phyloP scores from a whole-genome alignment of 352 stramenopile genomes.

The Phytophthora aleatoria region DNA sequence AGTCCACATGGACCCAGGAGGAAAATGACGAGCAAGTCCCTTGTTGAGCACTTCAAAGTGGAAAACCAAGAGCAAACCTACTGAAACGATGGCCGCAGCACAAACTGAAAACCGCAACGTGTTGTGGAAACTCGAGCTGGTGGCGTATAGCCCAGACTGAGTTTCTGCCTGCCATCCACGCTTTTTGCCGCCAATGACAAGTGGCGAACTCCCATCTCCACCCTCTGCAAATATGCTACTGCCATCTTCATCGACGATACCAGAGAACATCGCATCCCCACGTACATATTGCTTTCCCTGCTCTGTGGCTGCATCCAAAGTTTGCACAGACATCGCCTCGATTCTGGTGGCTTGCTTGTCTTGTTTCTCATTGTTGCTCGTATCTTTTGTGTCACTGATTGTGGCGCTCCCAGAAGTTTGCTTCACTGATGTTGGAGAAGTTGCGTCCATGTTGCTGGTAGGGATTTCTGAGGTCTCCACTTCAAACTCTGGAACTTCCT shows the following conservation, averaged over 20 bases:
- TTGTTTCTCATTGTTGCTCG: neutral
- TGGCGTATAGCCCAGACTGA: conserved; percentile 37
- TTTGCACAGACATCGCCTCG: conserved; percentile 12
- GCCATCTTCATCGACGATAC: neutral
- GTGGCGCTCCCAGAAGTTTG: neutral
- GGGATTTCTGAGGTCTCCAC: neutral
- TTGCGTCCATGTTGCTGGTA: neutral
- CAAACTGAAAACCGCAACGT: conserved; percentile 44
- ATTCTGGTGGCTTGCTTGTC: conserved; percentile 5
- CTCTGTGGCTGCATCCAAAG: conserved; percentile 11
- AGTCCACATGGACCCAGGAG: conserved; percentile 32
- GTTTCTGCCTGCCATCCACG: conserved; percentile 36
- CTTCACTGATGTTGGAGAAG: neutral
- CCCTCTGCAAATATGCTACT: conserved; percentile 19
- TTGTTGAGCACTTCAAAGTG: conserved; percentile 54
- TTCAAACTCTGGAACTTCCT: neutral
- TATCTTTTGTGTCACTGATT: neutral
- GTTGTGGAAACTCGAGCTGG: conserved; percentile 47
- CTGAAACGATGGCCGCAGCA: conserved; percentile 49
- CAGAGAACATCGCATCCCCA: conserved; percentile 24
- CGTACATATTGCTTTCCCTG: conserved; percentile 33
- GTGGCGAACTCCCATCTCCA: conserved; percentile 7
- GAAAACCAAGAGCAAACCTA: conserved; percentile 47
- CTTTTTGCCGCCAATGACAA: conserved; percentile 51
- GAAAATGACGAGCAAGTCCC: conserved; percentile 13